A percentile compares a stretch with the other conserved stretches of the same genome.
phyloP scores from a whole-genome alignment of 2,329 filamentous ascomycete genomes.

The Paraphoma chrysanthemicola region DNA sequence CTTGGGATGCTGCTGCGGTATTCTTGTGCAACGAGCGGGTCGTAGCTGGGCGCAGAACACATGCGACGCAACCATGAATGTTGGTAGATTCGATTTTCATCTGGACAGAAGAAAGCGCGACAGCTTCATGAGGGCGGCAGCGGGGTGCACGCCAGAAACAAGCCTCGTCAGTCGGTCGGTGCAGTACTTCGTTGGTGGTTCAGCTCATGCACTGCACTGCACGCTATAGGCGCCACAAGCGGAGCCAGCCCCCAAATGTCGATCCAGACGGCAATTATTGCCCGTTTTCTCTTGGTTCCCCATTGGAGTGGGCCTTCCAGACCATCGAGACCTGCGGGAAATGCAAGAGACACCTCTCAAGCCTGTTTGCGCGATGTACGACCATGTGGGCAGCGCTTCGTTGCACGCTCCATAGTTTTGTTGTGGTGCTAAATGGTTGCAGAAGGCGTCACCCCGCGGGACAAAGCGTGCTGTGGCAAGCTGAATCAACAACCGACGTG shows the following conservation, averaged over 20 bases:
- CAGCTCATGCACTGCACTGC: neutral
- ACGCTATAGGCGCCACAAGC: neutral
- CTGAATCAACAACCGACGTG: neutral
- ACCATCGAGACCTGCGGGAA: neutral
- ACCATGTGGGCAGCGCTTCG: too few relatives aligned
- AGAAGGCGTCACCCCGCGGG: neutral
- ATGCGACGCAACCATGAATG: neutral
- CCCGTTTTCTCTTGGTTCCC: neutral
- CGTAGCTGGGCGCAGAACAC: neutral
- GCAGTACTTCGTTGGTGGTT: neutral
- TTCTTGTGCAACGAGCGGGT: neutral
- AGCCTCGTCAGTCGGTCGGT: neutral
- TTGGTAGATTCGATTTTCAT: neutral
- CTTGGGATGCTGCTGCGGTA: neutral
- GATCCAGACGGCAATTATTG: neutral
- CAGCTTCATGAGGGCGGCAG: neutral
- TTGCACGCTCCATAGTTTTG: too few relatives aligned
- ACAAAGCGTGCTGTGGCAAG: constrained; percentile 1
- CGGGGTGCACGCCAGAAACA: neutral
- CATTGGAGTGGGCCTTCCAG: neutral
- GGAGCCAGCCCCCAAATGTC: neutral
- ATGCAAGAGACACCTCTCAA: neutral
- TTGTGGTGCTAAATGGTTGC: neutral
- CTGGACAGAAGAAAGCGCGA: neutral
- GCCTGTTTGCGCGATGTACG: neutral